phyloP scores from a whole-genome alignment of 352 stramenopile genomes.

The Phytophthora pisi region DNA sequence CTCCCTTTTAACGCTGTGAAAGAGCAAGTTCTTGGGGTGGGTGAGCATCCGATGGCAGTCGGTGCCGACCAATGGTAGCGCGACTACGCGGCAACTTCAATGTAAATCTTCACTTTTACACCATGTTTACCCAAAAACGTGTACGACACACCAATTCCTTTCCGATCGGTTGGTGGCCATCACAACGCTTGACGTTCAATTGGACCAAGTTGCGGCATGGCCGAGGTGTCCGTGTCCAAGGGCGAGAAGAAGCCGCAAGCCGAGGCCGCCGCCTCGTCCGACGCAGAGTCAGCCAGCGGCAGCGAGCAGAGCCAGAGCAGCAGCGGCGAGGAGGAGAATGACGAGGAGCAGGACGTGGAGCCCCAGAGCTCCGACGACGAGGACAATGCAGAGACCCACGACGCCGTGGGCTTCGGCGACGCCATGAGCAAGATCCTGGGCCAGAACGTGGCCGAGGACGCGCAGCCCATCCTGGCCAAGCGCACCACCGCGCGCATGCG shows the following conservation, averaged over 20 bases:
- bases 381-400: constrained; percentile 46
- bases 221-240: constrained; percentile 11
- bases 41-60: too few species aligned
- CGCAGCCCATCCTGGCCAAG: constrained; percentile 84
- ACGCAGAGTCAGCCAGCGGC: constrained; percentile 14
- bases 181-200: constrained; percentile 5
- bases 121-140: constrained; percentile 1
- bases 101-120: constrained; percentile 16
- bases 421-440: constrained; percentile 88
- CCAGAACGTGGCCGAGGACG: constrained; percentile 71
- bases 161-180: constrained; percentile 20
- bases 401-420: constrained; percentile 82
- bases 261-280: background rate
- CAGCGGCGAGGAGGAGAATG: constrained; percentile 19
- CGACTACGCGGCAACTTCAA: background rate
- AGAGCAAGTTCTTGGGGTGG: too few species aligned
- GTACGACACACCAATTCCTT: background rate
- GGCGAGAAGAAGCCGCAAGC: constrained; percentile 10
- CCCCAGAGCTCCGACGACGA: constrained; percentile 27
- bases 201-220: constrained; percentile 9
- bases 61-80: background rate
- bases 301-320: constrained; percentile 3
- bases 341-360: constrained; percentile 19
- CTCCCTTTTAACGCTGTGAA: too few species aligned
- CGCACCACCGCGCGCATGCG: constrained; percentile 84